Conservation (phyloP, 1,284 basidiomycete species). For the Malassezia sympodialis region DNA sequence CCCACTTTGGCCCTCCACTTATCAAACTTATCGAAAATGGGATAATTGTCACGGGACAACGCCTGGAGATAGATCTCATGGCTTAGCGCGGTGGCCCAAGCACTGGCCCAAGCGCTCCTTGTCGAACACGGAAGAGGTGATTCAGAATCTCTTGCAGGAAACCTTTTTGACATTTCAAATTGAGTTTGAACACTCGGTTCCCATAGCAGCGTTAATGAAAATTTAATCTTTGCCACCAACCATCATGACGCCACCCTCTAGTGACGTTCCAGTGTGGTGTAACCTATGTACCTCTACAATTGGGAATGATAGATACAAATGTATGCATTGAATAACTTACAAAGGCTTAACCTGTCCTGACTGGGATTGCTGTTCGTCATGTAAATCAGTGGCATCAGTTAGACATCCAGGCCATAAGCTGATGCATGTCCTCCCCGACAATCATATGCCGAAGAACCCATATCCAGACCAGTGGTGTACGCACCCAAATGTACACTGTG, state of each 20-base stretch:
- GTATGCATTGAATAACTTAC: not conserved
- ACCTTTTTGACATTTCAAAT: not conserved
- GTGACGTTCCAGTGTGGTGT: not conserved
- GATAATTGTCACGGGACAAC: not conserved
- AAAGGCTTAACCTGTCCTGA: slow-evolving; percentile 22
- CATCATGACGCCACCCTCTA: not conserved
- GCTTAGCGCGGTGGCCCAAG: no score
- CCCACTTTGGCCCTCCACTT: not conserved
- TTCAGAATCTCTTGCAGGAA: no score
- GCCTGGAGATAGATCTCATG: not conserved
- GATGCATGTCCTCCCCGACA: slow-evolving; percentile 2
- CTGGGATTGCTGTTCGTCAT: slow-evolving; percentile 21
- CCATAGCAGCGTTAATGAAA: not conserved
- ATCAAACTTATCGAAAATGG: not conserved
- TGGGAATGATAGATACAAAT: not conserved
- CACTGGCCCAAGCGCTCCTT: no score
- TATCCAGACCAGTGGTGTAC: not conserved
- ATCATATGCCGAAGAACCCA: slow-evolving; percentile 3
- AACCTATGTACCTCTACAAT: not conserved
- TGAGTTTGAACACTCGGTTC: no score
- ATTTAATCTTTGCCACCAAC: not conserved
- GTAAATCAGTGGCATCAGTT: not conserved
- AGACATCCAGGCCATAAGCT: slow-evolving; percentile 23
- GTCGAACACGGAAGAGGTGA: no score
- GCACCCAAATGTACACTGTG: slow-evolving; percentile 19